Conservation (phyloP, 176 grass and related monocot species). For the Phoenix roebelenii region DNA sequence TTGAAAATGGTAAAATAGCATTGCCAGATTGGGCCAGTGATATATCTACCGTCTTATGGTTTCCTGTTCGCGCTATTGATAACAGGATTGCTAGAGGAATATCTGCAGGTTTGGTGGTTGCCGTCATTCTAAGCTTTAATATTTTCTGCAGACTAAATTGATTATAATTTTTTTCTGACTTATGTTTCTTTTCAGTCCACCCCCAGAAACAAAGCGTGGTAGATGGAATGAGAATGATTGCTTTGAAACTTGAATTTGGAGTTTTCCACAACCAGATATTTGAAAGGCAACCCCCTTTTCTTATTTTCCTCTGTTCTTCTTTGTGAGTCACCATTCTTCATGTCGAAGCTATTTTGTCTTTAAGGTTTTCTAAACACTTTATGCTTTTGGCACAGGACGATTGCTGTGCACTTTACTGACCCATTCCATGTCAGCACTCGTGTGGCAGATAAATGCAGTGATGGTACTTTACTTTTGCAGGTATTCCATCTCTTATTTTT, state of each 20-base stretch:
- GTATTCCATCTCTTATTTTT: conserved; percentile 27
- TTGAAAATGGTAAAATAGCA: conserved; percentile 75
- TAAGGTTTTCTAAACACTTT: no score
- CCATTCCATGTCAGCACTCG: conserved; percentile 81
- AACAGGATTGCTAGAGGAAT: conserved; percentile 67
- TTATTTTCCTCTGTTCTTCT: conserved; percentile 15
- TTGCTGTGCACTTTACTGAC: conserved; percentile 93
- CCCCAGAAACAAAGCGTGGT: conserved; percentile 80
- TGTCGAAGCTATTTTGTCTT: no score
- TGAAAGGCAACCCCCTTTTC: conserved; percentile 55
- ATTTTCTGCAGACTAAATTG: conserved; percentile 14
- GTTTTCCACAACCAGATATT: conserved; percentile 95
- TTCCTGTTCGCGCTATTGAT: conserved; percentile 91
- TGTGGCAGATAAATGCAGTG: conserved; percentile 67
- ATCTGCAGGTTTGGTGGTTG: conserved; percentile 60
- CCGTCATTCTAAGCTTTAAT: conserved; percentile 3
- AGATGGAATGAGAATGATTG: conserved; percentile 99
- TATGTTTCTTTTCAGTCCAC: conserved; percentile 39
- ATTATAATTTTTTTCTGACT: conserved; percentile 6
- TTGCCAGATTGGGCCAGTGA: conserved; percentile 90
- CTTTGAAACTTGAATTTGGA: conserved; percentile 99
- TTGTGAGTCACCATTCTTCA: no score
- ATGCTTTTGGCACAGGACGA: conserved; percentile 41
- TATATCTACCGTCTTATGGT: conserved; percentile 75
- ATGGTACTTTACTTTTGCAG: conserved; percentile 92